phyloP scores from a whole-genome alignment of 129 eudicot genomes.

The Arctium lappa region DNA sequence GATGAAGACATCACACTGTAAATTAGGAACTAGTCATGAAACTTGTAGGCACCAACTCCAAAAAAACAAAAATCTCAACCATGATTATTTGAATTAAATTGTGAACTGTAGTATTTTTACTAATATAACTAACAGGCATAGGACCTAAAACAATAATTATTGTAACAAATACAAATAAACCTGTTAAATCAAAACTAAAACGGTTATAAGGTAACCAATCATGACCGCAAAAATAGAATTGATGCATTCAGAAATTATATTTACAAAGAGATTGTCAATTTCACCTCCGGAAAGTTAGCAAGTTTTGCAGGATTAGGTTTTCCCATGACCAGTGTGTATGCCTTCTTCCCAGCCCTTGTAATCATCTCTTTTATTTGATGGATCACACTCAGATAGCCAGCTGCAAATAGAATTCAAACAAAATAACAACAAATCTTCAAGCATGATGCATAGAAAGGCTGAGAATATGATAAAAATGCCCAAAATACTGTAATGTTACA shows the following conservation, averaged over 20 bases:
- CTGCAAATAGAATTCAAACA: conserved; percentile 45
- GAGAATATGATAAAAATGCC: background rate
- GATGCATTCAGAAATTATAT: background rate
- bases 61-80: background rate
- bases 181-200: background rate
- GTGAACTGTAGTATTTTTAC: background rate
- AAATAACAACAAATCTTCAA: conserved; percentile 1
- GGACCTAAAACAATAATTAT: background rate
- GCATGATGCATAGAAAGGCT: background rate
- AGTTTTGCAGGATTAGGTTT: conserved; percentile 96
- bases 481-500: background rate
- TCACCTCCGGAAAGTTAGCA: conserved; percentile 97
- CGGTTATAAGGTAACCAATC: background rate
- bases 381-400: conserved; percentile 88
- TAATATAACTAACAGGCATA: background rate
- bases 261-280: background rate
- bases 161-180: background rate
- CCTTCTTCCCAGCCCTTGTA: conserved; percentile 81
- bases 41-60: background rate
- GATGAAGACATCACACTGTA: conserved; percentile 93
- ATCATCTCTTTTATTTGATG: conserved; percentile 81
- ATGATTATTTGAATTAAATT: background rate
- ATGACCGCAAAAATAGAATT: background rate
- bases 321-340: conserved; percentile 89
- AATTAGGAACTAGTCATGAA: background rate